Evolutionary conservation across 345 rosid species (phyloP), one percentile per base, ranked within the genome.

Genomic region (Eucalyptus brandiana): DNA sequence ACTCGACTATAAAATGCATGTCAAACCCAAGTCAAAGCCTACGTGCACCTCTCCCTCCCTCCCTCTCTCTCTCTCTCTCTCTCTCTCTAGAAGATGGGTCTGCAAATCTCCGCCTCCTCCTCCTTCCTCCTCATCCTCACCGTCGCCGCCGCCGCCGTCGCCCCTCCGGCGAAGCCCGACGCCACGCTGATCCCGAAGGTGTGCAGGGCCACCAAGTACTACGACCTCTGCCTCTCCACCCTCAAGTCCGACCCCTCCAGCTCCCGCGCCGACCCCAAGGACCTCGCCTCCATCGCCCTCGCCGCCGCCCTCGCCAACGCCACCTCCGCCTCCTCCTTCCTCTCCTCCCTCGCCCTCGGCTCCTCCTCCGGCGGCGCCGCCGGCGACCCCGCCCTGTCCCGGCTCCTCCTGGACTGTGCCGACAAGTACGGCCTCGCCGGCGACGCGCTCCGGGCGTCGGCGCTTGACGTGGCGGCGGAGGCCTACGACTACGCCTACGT

Each of bases 241-340:
- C 99, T 97, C 91, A 90, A 92, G 86, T 92, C 96, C 83, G 95
- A 96, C 69, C 94, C 97, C 76, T 91, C 91, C 42, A 96, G 97
- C 91, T 40, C 90, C 21, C 87, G 93, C 47, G 98, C 91, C 15
- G 88, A 95, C 95, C 88, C 94, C 50, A 96, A 91, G 88, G 99
- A 96, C 53, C 93, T 96, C 9, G 97, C 99, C 10, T 86, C 90
- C 18, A 94, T 95, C 87, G 91, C 97, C 94, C 86, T 93, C 30
- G 94, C 96, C 6, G 90, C 93, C 21, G 97, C 96, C 23, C 86
- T 90, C 80, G 93, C 95, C 28, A 96, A 93, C 87, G 97, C 99
- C 86, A 96, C 96, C 12, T 90, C 97, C 87, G 95, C 97, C 7
- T 95, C 99, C 23, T 88, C 96, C 28, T 96, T 91, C 86, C 85